These are phyloP conservation scores for Rhodotorula sp. DNA, from an alignment of 1,284 basidiomycete genomes.

Conservation along the genomic window DNA sequence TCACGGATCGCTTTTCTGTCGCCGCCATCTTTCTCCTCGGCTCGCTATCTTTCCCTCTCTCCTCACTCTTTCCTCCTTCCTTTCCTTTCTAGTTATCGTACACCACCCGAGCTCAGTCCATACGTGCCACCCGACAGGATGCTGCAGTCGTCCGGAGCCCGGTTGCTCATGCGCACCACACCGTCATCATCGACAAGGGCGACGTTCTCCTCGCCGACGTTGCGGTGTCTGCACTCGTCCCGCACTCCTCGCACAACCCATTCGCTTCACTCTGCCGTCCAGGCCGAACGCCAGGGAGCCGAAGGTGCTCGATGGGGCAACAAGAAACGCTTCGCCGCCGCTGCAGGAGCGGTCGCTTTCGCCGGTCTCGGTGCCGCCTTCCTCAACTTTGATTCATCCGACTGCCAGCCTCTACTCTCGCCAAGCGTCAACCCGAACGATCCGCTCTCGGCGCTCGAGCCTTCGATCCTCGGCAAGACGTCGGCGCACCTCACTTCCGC, in stretches of 20 bases:
- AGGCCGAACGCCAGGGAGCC: not conserved
- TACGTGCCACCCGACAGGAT: not conserved
- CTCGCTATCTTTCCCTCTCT: not conserved
- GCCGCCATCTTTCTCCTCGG: not conserved
- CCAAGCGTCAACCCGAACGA: conserved; percentile 26
- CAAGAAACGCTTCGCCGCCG: not conserved
- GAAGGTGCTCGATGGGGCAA: not conserved
- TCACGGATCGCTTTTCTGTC: not conserved
- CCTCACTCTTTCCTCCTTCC: not conserved
- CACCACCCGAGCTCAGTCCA: not conserved
- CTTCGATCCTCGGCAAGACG: conserved; percentile 21
- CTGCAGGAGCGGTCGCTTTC: conserved; percentile 7
- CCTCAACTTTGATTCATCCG: not conserved
- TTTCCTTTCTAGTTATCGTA: not conserved
- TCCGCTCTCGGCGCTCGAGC: conserved; percentile 37
- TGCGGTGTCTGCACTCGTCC: conserved; percentile 10
- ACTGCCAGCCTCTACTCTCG: conserved; percentile 1
- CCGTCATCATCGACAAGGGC: conserved; percentile 1
- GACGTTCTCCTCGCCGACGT: not conserved
- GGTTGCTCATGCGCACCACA: not conserved
- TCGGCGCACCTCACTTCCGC: conserved; percentile 35
- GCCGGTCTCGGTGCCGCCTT: conserved; percentile 7
- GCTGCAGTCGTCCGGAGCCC: conserved; percentile 1
- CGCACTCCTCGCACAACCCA: conserved; percentile 4
- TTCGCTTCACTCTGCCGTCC: not conserved